Evolutionary conservation across 2,329 filamentous ascomycete genomes (phyloP), one percentile per base, ranked within the genome.

Genomic region (Colletotrichum sp.): DNA sequence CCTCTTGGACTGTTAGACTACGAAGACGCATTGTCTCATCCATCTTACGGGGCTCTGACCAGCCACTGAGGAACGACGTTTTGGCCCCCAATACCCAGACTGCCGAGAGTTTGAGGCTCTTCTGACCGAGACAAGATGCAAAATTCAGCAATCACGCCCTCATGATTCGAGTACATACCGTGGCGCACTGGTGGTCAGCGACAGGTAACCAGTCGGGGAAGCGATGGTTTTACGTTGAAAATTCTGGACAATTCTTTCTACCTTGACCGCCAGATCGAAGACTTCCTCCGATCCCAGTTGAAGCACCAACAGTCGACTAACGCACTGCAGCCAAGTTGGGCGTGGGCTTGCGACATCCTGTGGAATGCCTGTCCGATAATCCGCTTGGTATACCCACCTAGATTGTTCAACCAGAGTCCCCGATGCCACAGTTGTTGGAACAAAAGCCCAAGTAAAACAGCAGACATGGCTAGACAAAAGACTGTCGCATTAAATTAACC

Each of bases 251-350:
- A 6, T 39, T 59, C 7, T 9, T 59, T 68, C 32, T 48, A 26
- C 24, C 52, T 66, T 71, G 74, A 77, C 69, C 69, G 69, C 61
- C 74, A 71, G 9, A 74, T 67, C 39, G 48, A 30, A 43, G 14
- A 12, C 43, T 14, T 36, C 26, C 63, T 72, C 13, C 32, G 14
- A 34, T 24, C 61, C 48, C 63, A 61, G 34, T 34, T 10, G n/a
- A 39, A 55, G 26, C 21, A 57, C 48, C 52, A 39, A 61, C 24
- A 18, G 18, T 70, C 10, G 8, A 39, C 64, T 26, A 28, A 57
- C 21, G 32, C 32, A 26, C 30, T 36, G 9, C 57, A 67, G 7
- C 48, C 34, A 16, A 34, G n/a, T 34, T 52, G 30, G 16, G 24
- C 39, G 24, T 57, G 48, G 24, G 21, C 32, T 36, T 57, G 32